These are phyloP conservation scores for Metschnikowia noctiluminum DNA, from an alignment of 805 yeast genomes.

Conservation along the genomic window DNA sequence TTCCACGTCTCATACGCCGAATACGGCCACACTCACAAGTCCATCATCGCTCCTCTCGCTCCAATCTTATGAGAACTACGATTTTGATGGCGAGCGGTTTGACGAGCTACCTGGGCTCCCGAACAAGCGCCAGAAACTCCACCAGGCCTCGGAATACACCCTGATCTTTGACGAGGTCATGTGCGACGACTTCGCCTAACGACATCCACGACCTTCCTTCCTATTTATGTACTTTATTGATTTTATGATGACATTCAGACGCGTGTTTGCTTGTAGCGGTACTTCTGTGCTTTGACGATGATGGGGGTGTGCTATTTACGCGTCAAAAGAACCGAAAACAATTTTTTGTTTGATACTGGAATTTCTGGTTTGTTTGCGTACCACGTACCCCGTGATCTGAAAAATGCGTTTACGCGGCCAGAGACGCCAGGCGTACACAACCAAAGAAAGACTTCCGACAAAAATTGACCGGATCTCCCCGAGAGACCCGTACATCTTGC, in stretches of 20 bases:
- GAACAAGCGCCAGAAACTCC: constrained; percentile 18
- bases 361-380: no score
- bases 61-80: constrained; percentile 26
- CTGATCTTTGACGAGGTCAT: constrained; percentile 20
- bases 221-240: constrained; percentile 9
- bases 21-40: constrained; percentile 27
- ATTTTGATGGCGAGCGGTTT: constrained; percentile 15
- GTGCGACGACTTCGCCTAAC: constrained; percentile 18
- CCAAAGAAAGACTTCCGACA: no score
- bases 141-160: constrained; percentile 15
- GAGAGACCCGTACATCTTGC: background rate
- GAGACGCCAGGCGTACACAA: no score
- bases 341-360: no score
- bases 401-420: background rate
- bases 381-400: no score
- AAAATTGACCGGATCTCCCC: no score
- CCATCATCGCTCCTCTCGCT: constrained; percentile 37
- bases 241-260: constrained; percentile 1
- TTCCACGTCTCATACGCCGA: constrained; percentile 5
- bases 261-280: background rate
- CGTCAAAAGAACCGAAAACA: no score
- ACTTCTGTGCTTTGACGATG: no score
- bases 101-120: constrained; percentile 11
- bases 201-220: constrained; percentile 9
- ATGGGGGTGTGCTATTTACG: no score